Evolutionary conservation across 2,329 filamentous ascomycete genomes (phyloP).

Genomic region (Bipolaris sorokiniana): DNA sequence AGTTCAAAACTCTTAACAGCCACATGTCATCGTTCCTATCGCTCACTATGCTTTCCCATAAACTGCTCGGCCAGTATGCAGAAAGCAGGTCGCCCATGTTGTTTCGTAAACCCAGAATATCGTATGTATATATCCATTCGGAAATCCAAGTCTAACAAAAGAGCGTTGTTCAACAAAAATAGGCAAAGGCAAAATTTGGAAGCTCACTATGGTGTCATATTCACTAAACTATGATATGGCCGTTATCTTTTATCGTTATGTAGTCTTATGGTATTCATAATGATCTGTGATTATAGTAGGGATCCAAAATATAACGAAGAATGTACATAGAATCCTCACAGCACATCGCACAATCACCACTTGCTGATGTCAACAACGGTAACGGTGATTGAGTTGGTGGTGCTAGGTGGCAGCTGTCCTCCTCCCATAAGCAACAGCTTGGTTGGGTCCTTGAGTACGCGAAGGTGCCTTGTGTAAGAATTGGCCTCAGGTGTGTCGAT

Average conservation of each 20-base stretch:
- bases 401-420: constrained; percentile 46
- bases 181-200: background rate
- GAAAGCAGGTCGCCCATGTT: too few species aligned
- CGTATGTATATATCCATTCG: background rate
- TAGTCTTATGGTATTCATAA: too few species aligned
- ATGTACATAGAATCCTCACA: background rate
- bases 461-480: constrained; percentile 57
- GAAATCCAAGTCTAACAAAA: background rate
- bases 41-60: background rate
- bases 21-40: background rate
- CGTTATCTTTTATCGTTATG: background rate
- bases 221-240: too few species aligned
- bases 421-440: constrained; percentile 53
- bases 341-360: background rate
- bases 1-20: too few species aligned
- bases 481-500: constrained; percentile 49
- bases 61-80: background rate
- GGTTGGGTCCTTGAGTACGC: constrained; percentile 51
- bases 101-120: background rate
- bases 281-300: background rate
- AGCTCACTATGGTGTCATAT: background rate
- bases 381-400: constrained; percentile 40
- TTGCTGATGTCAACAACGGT: constrained; percentile 43
- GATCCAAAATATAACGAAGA: background rate
- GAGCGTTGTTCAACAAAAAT: background rate